These are phyloP conservation scores for Lippia alba DNA, from an alignment of 305 asterid species.

Conservation along the genomic window DNA sequence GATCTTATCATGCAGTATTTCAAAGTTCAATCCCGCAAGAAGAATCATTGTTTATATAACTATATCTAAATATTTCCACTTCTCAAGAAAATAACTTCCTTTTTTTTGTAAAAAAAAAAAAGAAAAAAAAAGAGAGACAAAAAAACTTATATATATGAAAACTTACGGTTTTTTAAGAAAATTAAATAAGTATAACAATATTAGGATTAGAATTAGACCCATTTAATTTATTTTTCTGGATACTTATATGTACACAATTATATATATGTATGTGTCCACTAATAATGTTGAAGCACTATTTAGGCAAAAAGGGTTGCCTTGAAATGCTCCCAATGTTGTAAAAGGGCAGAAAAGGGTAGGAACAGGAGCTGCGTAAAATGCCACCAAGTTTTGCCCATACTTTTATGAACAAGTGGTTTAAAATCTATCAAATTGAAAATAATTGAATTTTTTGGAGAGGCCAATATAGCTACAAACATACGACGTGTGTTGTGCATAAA, in stretches of 20 bases:
- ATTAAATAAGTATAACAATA: too few relatives aligned
- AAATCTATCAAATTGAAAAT: not conserved
- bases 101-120: too few relatives aligned
- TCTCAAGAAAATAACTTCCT: too few relatives aligned
- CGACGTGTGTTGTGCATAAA: not conserved
- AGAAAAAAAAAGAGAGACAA: too few relatives aligned
- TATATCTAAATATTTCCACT: too few relatives aligned
- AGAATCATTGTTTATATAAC: not conserved
- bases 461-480: not conserved
- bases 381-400: constrained; percentile 39
- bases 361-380: constrained; percentile 1
- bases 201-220: too few relatives aligned
- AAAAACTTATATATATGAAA: too few relatives aligned
- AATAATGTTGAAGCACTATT: not conserved
- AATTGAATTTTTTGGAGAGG: not conserved
- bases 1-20: constrained; percentile 41
- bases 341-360: constrained; percentile 20
- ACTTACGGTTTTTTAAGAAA: too few relatives aligned
- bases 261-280: not conserved
- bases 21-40: not conserved
- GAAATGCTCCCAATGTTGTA: constrained; percentile 13
- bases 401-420: constrained; percentile 8
- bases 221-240: not conserved
- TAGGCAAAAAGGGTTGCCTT: not conserved
- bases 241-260: not conserved